These are phyloP conservation scores for Candida sanyiensis DNA, from an alignment of 805 yeast species.

Conservation along the genomic window DNA sequence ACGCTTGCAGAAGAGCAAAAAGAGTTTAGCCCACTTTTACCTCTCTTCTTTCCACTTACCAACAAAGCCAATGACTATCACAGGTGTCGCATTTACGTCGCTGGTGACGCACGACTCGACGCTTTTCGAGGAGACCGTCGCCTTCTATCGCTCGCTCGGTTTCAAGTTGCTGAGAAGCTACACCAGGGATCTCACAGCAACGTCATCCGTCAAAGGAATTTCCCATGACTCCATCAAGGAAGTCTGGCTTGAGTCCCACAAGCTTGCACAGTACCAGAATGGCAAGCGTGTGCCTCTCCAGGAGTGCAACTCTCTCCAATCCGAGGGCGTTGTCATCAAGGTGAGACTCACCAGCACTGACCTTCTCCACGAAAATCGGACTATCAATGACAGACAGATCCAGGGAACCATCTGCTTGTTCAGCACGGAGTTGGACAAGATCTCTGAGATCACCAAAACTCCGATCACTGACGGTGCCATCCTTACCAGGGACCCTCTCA, in stretches of 20 bases:
- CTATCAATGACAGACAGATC: conserved; percentile 27
- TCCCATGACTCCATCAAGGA: conserved; percentile 64
- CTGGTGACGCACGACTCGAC: conserved; percentile 48
- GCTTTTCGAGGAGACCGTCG: conserved; percentile 40
- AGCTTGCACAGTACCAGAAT: conserved; percentile 48
- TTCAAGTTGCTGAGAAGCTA: conserved; percentile 55
- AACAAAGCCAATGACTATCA: conserved; percentile 17
- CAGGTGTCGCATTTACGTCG: conserved; percentile 52
- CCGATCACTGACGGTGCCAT: conserved; percentile 18
- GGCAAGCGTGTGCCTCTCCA: conserved; percentile 56
- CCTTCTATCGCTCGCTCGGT: conserved; percentile 58
- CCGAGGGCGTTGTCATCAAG: conserved; percentile 43
- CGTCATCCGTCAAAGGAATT: conserved; percentile 45
- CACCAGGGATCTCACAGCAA: conserved; percentile 40
- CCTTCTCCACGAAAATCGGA: conserved; percentile 22
- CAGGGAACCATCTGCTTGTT: conserved; percentile 37
- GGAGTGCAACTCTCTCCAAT: conserved; percentile 34
- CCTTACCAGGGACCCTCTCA: conserved; percentile 55
- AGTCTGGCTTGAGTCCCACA: conserved; percentile 68
- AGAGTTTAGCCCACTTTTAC: background rate
- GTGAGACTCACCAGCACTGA: conserved; percentile 32
- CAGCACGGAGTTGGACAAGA: conserved; percentile 32
- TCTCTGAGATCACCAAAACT: conserved; percentile 20
- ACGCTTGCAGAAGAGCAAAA: background rate
- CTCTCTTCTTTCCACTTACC: background rate